Evolutionary conservation across 2,329 filamentous ascomycete species (phyloP), one percentile per base, ranked within the genome.

Genomic region (Alternaria novae-zelandiae): DNA sequence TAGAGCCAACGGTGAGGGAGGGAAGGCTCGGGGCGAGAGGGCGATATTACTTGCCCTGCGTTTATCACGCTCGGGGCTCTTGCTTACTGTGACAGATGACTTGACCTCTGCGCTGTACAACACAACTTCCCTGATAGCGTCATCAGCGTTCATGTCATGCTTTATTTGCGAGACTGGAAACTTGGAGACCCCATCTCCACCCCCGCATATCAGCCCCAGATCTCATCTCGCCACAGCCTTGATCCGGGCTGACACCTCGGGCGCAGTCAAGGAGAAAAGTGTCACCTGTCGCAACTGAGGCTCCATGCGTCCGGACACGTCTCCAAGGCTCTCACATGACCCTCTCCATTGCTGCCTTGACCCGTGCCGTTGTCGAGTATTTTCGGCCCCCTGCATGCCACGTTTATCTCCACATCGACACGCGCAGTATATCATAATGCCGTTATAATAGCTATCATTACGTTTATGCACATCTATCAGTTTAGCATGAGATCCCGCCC

Each of bases 1-100:
- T 20, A n/a, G 15, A 15, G 49, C 49, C 36, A 65, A 59, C 63
- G 63, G 63, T 65, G 51, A 64, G 62, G 62, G 58, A 59, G 57
- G 50, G 50, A 54, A 61, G 54, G 63, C 54, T 62, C 55, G 59
- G 63, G 43, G 46, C 63, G 63, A 54, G n/a, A 53, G 13, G 36
- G 21, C 17, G 7, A 41, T n/a, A 53, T 23, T 36, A 53, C 23
- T 28, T 32, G 30, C 49, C 49, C n/a, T 41, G 30, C 13, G 4
- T 53, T 41, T 41, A 36, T 6, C 49, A 32, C 21, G 30, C 49
- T 53, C 30, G 21, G 20, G 13, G 36, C 36, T 21, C 23, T 23
- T 25, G 49, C 49, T 53, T 53, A 53, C 30, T 41, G 20, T 15
- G 20, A 23, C 49, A 36, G 49, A 53, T 41, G 49, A 53, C 49